Percentiles rank a stretch among this genome's conserved stretches.
phyloP scores from a whole-genome alignment of 75 land plant species.

The Cupressus sempervirens region DNA sequence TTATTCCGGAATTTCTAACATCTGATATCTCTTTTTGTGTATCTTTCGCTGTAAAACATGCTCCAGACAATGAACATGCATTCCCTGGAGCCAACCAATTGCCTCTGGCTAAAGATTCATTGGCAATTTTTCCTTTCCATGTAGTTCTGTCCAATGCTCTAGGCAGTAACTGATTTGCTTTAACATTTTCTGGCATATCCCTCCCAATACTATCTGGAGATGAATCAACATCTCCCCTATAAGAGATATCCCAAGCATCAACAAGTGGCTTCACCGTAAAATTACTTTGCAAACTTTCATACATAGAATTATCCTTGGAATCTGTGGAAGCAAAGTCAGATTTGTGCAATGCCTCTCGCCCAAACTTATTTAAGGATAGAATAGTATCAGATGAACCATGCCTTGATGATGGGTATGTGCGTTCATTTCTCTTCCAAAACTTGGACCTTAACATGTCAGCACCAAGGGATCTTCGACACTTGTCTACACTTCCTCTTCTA shows the following conservation, averaged over 20 bases:
- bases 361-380: neutral
- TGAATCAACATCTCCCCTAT: neutral
- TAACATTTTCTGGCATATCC: conserved; percentile 16
- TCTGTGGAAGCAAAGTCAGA: neutral
- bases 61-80: conserved; percentile 40
- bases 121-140: conserved; percentile 22
- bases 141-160: conserved; percentile 23
- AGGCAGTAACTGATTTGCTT: conserved; percentile 4
- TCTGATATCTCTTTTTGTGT: neutral
- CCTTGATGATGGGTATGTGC: neutral
- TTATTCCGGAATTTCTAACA: neutral
- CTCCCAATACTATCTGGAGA: neutral
- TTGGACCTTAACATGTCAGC: conserved; percentile 22
- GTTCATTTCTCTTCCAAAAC: conserved; percentile 28
- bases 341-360: neutral
- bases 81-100: conserved; percentile 46
- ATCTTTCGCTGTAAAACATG: conserved; percentile 34
- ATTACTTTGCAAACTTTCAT: neutral
- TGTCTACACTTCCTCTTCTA: neutral
- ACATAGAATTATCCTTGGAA: neutral
- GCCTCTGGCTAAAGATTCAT: conserved; percentile 36
- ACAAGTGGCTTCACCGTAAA: conserved; percentile 13
- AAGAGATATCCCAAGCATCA: conserved; percentile 5
- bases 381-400: conserved; percentile 5
- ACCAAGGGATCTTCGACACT: neutral